Evolutionary conservation across 2,329 filamentous ascomycete species (phyloP).

Genomic region (Aspergillus eucalypticola): DNA sequence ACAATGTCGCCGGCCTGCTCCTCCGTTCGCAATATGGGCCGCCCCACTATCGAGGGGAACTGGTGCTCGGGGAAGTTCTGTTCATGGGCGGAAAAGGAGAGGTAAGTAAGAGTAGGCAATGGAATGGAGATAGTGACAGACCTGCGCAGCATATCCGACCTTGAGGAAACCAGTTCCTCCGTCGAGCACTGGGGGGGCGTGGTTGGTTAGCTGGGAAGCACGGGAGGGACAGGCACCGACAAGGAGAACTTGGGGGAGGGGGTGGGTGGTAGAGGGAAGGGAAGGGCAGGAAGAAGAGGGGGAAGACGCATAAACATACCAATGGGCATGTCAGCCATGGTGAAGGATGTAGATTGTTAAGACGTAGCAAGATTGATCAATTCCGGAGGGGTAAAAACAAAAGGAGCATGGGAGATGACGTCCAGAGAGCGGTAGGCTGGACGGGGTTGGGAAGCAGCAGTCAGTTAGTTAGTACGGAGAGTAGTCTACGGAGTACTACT

Average conservation of each 20-base stretch:
- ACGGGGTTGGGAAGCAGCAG: not conserved
- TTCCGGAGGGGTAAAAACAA: slow-evolving; percentile 12
- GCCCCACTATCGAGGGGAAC: slow-evolving; percentile 96
- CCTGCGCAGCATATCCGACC: slow-evolving; percentile 94
- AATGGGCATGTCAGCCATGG: slow-evolving; percentile 53
- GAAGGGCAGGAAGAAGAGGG: slow-evolving; percentile 14
- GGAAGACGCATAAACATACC: slow-evolving; percentile 34
- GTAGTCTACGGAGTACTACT: no score
- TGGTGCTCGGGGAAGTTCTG: slow-evolving; percentile 99
- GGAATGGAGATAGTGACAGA: slow-evolving; percentile 38
- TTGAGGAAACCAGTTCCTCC: slow-evolving; percentile 99
- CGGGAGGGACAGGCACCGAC: slow-evolving; percentile 7
- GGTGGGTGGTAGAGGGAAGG: slow-evolving; percentile 25
- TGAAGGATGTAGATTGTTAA: slow-evolving; percentile 16
- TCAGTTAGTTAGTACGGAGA: no score
- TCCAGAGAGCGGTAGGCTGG: slow-evolving; percentile 13
- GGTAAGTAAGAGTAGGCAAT: not conserved
- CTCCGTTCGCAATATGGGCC: slow-evolving; percentile 94
- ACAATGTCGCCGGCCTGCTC: slow-evolving; percentile 73
- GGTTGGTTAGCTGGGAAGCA: slow-evolving; percentile 29
- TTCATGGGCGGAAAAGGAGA: slow-evolving; percentile 15
- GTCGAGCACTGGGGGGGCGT: slow-evolving; percentile 75
- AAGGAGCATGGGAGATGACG: slow-evolving; percentile 15
- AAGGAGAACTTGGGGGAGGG: slow-evolving; percentile 15
- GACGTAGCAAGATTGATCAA: slow-evolving; percentile 10